Conservation (phyloP, 2,329 filamentous ascomycete genomes). For the Aureobasidium sp. region DNA sequence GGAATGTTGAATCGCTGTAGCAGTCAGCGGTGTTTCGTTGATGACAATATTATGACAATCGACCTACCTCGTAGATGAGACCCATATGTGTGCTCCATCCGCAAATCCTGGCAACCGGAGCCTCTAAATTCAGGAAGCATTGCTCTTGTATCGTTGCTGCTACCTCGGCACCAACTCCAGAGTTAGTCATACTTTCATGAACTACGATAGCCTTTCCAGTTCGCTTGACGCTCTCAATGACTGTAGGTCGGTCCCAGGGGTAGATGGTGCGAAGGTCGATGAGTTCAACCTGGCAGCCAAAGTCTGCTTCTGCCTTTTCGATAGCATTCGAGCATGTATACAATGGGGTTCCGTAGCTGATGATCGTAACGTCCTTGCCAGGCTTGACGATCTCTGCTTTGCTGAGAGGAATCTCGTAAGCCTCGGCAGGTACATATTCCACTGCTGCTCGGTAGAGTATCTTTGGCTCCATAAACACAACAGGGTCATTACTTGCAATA, state of each 20-base stretch:
- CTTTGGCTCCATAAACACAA: constrained; percentile 91
- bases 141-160: constrained; percentile 82
- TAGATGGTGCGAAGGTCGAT: constrained; percentile 85
- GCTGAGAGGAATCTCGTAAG: constrained; percentile 76
- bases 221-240: constrained; percentile 76
- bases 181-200: constrained; percentile 87
- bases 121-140: constrained; percentile 76
- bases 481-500: constrained; percentile 74
- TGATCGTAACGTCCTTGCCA: constrained; percentile 71
- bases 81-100: constrained; percentile 87
- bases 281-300: constrained; percentile 71
- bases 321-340: constrained; percentile 78
- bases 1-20: constrained; percentile 53
- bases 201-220: constrained; percentile 82
- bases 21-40: neutral
- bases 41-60: neutral
- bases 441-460: constrained; percentile 85
- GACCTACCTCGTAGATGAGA: constrained; percentile 58
- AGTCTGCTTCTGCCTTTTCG: constrained; percentile 64
- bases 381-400: constrained; percentile 78
- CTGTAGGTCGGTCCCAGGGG: constrained; percentile 79
- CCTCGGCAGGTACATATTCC: constrained; percentile 75
- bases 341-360: constrained; percentile 84
- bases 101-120: constrained; percentile 74
- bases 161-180: constrained; percentile 81